These are phyloP conservation scores for Aspergillus sp. DNA, from an alignment of 2,329 filamentous ascomycete species.

Conservation along the genomic window DNA sequence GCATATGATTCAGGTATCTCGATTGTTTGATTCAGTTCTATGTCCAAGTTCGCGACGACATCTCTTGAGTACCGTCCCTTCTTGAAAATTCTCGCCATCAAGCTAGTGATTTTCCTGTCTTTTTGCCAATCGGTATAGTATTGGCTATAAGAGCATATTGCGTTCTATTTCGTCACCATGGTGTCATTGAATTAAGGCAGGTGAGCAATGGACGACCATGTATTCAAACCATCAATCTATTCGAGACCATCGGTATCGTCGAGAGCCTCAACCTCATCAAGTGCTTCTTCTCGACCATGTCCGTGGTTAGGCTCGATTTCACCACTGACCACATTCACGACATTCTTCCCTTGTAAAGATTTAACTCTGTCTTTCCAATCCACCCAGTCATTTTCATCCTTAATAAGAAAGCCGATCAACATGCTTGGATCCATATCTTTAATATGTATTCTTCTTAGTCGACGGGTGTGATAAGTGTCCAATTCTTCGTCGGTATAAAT, in stretches of 20 bases:
- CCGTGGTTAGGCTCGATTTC: constrained; percentile 55
- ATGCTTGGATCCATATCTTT: constrained; percentile 97
- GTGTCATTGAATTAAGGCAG: too few relatives aligned
- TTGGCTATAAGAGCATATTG: too few relatives aligned
- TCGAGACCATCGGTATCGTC: constrained; percentile 57
- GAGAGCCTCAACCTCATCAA: constrained; percentile 86
- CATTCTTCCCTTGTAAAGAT: constrained; percentile 72
- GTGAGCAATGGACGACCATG: neutral
- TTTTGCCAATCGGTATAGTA: constrained; percentile 71
- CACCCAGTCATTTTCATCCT: constrained; percentile 74
- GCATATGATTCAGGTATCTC: too few relatives aligned
- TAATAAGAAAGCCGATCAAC: constrained; percentile 89
- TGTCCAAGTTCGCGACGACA: constrained; percentile 64
- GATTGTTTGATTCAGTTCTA: constrained; percentile 72
- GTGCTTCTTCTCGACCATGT: constrained; percentile 63
- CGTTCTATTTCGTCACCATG: too few relatives aligned
- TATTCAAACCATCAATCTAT: neutral
- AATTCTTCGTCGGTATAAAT: constrained; percentile 66
- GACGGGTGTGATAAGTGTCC: constrained; percentile 79
- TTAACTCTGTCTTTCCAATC: constrained; percentile 74
- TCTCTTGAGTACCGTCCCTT: constrained; percentile 68
- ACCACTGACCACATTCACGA: constrained; percentile 70
- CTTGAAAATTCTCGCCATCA: constrained; percentile 79
- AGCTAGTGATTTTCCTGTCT: constrained; percentile 84
- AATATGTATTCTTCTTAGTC: constrained; percentile 75